Base-by-base conservation (phyloP, 1,284 basidiomycete genomes). In the Ganoderma multipileum region DNA sequence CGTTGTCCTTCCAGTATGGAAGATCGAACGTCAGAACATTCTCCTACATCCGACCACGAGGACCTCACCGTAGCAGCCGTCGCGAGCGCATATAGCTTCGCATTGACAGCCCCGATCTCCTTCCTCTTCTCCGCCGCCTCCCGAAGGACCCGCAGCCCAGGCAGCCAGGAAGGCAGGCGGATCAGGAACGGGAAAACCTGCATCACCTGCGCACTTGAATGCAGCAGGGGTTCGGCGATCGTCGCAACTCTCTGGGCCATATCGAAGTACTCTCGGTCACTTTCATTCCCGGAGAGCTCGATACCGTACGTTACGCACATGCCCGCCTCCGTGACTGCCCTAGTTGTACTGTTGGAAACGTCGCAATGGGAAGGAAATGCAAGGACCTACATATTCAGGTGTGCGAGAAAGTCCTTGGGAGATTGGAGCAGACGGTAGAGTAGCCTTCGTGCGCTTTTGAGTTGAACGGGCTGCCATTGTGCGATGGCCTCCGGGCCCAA, bases 351-450 rank as follows among this genome's bases (percentile, higher is more conserved):
- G 33, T 36, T 4, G n/a, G 20, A 11, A 38, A 14, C 14, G 7
- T 38, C 38, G 33, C 18, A 2, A 2, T 12, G 14, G 2, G 12
- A 57, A 2, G 4, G n/a, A n/a, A 28, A 33, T 33, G 55, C 12
- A 28, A 28, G 14, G n/a, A 11, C 23, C 20, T 6, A 38, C 55
- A 57, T n/a, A 20, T 57, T 57, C 30, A 57, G 33, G 33, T 57
- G 55, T 11, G 55, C 30, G 18, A 57, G 30, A 33, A 57, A 57
- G 33, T 57, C 33, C 55, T 57, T n/a, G 55, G 55, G 55, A 30
- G 30, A 8, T 38, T 33, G 14, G 20, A 57, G 11, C 55, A 57
- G 55, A 5, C 55, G 55, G 8, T 9, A 8, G 9, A 57, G 55
- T 1, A 57, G 55, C 33, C 30, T 36, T n/a, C 55, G 55, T 8